phyloP scores from a whole-genome alignment of 306 rosid species.

The Hippophae tibetana region DNA sequence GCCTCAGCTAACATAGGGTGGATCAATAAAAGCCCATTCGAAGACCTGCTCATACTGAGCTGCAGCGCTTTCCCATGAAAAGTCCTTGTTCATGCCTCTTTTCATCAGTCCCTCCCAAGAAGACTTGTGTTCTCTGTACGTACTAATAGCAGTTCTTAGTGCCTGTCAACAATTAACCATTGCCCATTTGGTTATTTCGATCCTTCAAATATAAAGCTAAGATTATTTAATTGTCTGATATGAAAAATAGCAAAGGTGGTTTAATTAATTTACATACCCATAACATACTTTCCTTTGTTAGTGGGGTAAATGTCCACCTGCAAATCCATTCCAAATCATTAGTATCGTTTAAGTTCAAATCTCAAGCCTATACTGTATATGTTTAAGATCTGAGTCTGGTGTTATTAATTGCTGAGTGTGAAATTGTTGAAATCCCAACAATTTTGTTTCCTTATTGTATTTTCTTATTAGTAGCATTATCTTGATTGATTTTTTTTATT shows the following conservation, averaged over 20 bases:
- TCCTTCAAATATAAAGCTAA: not conserved
- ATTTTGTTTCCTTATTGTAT: too few relatives aligned
- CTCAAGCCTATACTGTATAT: too few relatives aligned
- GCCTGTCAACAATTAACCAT: slow-evolving; percentile 33
- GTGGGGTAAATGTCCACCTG: slow-evolving; percentile 89
- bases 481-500: too few relatives aligned
- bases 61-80: slow-evolving; percentile 75
- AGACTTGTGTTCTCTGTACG: slow-evolving; percentile 49
- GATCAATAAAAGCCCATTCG: slow-evolving; percentile 58
- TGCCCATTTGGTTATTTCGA: not conserved
- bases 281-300: slow-evolving; percentile 63
- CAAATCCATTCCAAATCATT: slow-evolving; percentile 18
- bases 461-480: not conserved
- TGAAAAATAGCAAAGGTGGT: too few relatives aligned
- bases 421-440: too few relatives aligned
- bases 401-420: too few relatives aligned
- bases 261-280: slow-evolving; percentile 32
- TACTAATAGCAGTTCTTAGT: slow-evolving; percentile 38
- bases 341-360: not conserved
- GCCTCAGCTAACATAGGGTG: slow-evolving; percentile 47
- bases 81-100: slow-evolving; percentile 65
- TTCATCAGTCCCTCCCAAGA: slow-evolving; percentile 73
- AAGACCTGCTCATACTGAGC: slow-evolving; percentile 60
- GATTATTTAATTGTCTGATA: not conserved
- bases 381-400: too few relatives aligned